phyloP scores from a whole-genome alignment of 768 basidiomycete genomes.

The Hericium coralloides region DNA sequence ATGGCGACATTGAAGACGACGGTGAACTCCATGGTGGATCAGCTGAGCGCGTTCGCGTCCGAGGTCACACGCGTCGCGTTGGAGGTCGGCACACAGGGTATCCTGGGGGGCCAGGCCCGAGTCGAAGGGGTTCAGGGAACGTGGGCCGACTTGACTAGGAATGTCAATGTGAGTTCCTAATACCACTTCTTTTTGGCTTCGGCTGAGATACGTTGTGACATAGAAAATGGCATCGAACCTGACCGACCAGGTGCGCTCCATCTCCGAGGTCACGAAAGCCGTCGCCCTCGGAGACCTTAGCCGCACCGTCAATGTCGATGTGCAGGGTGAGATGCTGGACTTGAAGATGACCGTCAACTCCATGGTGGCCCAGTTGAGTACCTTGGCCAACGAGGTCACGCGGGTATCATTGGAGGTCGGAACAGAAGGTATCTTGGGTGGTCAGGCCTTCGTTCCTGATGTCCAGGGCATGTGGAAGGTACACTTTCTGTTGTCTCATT shows the following conservation, averaged over 20 bases:
- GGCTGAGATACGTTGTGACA: neutral
- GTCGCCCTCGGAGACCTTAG: slow-evolving; percentile 78
- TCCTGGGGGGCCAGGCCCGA: slow-evolving; percentile 78
- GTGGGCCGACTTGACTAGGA: slow-evolving; percentile 81
- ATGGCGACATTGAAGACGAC: slow-evolving; percentile 75
- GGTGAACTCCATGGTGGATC: slow-evolving; percentile 88
- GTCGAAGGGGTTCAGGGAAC: slow-evolving; percentile 87
- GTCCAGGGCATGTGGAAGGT: slow-evolving; percentile 96
- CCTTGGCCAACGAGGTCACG: slow-evolving; percentile 77
- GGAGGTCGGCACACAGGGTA: slow-evolving; percentile 84
- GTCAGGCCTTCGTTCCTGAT: slow-evolving; percentile 86
- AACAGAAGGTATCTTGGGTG: slow-evolving; percentile 87
- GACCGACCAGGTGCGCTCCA: slow-evolving; percentile 83
- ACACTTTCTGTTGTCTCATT: slow-evolving; percentile 5
- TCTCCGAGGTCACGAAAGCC: slow-evolving; percentile 76
- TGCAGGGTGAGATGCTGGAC: slow-evolving; percentile 90
- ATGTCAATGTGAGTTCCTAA: slow-evolving; percentile 62
- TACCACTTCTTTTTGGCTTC: neutral
- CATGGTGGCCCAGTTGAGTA: slow-evolving; percentile 68
- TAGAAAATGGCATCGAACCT: slow-evolving; percentile 85
- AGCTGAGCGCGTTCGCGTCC: slow-evolving; percentile 70
- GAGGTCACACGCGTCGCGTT: slow-evolving; percentile 76
- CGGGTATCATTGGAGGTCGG: slow-evolving; percentile 89
- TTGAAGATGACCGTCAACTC: slow-evolving; percentile 73
- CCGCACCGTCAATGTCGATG: slow-evolving; percentile 84